Conservation (phyloP, 139 green algal genomes). For the Trebouxia sp. region DNA sequence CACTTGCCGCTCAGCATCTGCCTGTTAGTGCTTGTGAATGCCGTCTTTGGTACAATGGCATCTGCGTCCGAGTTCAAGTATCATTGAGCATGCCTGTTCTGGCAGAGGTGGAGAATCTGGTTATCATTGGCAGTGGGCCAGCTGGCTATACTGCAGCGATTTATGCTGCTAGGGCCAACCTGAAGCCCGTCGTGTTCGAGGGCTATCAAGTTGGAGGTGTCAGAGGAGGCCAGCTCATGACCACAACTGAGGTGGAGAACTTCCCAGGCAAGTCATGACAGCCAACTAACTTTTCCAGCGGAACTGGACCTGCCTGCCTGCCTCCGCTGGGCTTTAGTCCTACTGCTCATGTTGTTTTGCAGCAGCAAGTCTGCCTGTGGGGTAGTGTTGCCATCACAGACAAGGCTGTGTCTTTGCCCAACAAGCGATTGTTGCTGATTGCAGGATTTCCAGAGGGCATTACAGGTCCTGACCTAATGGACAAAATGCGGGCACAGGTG, state of each 20-base stretch:
- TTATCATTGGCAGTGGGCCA: conserved; percentile 85
- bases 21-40: no score
- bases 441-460: conserved; percentile 97
- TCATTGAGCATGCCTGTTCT: background rate
- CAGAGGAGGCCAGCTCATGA: conserved; percentile 96
- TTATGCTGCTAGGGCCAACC: conserved; percentile 90
- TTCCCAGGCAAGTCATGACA: conserved; percentile 18
- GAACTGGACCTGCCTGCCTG: no score
- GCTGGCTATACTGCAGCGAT: conserved; percentile 92
- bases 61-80: background rate
- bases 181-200: conserved; percentile 95
- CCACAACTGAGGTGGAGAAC: conserved; percentile 68
- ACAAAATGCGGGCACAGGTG: conserved; percentile 92
- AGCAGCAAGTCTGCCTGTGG: background rate
- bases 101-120: conserved; percentile 67
- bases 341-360: background rate
- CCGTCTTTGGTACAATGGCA: no score
- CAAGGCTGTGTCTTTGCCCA: background rate
- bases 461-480: conserved; percentile 97
- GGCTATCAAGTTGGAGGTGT: conserved; percentile 82
- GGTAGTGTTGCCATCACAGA: no score
- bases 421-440: background rate
- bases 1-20: background rate
- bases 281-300: no score
- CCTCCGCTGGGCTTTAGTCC: no score